Percentiles rank a stretch among this genome's conserved stretches.
Conservation (phyloP, 2,329 filamentous ascomycete species). For the Xylariaceae sp. region DNA sequence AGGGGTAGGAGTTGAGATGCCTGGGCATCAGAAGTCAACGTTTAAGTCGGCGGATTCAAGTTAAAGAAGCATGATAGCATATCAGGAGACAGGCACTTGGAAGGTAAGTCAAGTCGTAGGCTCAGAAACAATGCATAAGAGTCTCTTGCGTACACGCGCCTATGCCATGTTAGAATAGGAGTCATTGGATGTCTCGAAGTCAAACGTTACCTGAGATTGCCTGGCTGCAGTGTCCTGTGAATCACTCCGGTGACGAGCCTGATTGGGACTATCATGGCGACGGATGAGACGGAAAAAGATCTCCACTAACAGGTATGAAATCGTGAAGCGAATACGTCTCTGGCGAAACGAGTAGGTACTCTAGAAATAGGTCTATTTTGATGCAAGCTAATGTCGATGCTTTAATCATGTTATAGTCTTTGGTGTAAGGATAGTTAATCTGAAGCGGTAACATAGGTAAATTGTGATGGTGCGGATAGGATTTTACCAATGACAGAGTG, state of each 20-base stretch:
- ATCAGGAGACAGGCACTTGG: no score
- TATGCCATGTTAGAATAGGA: no score
- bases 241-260: background rate
- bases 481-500: background rate
- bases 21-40: background rate
- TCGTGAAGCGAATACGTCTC: background rate
- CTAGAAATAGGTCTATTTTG: background rate
- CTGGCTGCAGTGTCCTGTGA: background rate
- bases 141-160: no score
- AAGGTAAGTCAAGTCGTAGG: no score
- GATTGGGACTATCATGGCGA: background rate
- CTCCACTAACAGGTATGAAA: background rate
- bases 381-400: background rate
- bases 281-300: background rate
- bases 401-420: background rate
- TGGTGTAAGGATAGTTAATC: background rate
- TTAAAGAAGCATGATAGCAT: background rate
- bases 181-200: background rate
- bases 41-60: background rate
- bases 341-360: background rate
- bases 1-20: background rate
- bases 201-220: background rate
- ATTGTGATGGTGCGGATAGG: background rate
- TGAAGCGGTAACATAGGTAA: background rate
- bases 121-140: no score